Evolutionary conservation across 2,329 filamentous ascomycete species (phyloP).

Genomic region (Xenoacremonium recifei): DNA sequence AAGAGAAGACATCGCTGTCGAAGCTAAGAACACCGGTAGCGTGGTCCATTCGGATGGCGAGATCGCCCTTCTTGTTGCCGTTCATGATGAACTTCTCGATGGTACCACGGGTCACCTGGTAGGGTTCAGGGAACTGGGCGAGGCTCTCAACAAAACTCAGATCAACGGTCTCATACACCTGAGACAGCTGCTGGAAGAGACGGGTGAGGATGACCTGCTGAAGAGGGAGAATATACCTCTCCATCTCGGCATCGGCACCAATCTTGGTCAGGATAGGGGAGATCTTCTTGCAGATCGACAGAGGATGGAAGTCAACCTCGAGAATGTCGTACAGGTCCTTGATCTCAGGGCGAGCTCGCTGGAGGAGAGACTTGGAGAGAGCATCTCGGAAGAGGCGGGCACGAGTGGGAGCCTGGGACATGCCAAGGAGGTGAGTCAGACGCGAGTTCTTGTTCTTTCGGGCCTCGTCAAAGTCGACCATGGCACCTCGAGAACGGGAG

Average conservation of each 20-base stretch:
- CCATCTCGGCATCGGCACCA: constrained; percentile 90
- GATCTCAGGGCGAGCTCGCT: constrained; percentile 91
- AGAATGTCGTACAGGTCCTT: constrained; percentile 97
- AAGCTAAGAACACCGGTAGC: constrained; percentile 94
- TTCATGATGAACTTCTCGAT: constrained; percentile 99
- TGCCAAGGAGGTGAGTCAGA: constrained; percentile 91
- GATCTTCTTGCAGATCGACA: constrained; percentile 99
- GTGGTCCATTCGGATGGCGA: constrained; percentile 94
- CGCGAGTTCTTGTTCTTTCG: constrained; percentile 99
- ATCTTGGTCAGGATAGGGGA: constrained; percentile 94
- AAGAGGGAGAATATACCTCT: constrained; percentile 91
- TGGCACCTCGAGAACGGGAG: constrained; percentile 87
- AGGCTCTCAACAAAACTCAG: constrained; percentile 90
- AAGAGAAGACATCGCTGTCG: constrained; percentile 97
- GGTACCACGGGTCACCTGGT: constrained; percentile 84
- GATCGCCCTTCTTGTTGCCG: constrained; percentile 98
- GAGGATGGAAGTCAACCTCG: constrained; percentile 97
- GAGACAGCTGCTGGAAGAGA: constrained; percentile 97
- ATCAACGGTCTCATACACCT: constrained; percentile 98
- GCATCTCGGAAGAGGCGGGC: constrained; percentile 93
- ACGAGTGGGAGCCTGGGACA: constrained; percentile 86
- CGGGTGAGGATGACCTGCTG: constrained; percentile 98
- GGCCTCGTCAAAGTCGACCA: constrained; percentile 95
- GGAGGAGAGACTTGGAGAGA: constrained; percentile 89
- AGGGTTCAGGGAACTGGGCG: constrained; percentile 93